Percentiles rank a stretch among this genome's conserved stretches.
Evolutionary conservation across 1,284 basidiomycete species (phyloP).

Genomic region (Puccinia horiana): DNA sequence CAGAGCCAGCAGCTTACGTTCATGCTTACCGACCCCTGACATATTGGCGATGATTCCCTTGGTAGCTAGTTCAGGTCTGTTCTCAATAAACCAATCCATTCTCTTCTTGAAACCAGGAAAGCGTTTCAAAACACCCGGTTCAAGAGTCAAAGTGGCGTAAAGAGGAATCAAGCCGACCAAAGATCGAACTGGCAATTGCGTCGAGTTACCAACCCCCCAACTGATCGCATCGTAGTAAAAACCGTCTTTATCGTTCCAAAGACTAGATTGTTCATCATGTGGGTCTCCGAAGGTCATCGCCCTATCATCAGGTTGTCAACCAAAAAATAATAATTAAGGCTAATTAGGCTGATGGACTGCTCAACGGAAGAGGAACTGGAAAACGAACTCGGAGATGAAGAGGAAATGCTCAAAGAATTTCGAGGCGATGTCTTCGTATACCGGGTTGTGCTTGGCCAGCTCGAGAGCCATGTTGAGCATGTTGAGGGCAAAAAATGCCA

Average conservation of each 20-base stretch:
- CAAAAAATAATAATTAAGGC: neutral
- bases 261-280: constrained; percentile 70
- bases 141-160: constrained; percentile 89
- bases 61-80: constrained; percentile 78
- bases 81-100: constrained; percentile 97
- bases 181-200: constrained; percentile 87
- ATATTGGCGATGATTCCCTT: constrained; percentile 77
- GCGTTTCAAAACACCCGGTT: constrained; percentile 80
- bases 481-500: constrained; percentile 96
- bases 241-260: constrained; percentile 95
- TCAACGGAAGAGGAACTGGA: neutral
- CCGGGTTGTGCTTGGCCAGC: constrained; percentile 92
- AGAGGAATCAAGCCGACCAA: constrained; percentile 93
- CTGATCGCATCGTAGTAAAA: constrained; percentile 98
- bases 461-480: constrained; percentile 98
- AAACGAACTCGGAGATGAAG: constrained; percentile 75
- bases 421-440: constrained; percentile 99
- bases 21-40: constrained; percentile 73
- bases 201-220: constrained; percentile 67
- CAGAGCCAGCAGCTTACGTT: constrained; percentile 83
- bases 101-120: constrained; percentile 98
- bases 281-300: constrained; percentile 89
- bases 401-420: constrained; percentile 98
- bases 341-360: neutral
- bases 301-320: constrained; percentile 44